phyloP scores from a whole-genome alignment of 2,329 filamentous ascomycete species.

The Arthrobotrys entomopaga region DNA sequence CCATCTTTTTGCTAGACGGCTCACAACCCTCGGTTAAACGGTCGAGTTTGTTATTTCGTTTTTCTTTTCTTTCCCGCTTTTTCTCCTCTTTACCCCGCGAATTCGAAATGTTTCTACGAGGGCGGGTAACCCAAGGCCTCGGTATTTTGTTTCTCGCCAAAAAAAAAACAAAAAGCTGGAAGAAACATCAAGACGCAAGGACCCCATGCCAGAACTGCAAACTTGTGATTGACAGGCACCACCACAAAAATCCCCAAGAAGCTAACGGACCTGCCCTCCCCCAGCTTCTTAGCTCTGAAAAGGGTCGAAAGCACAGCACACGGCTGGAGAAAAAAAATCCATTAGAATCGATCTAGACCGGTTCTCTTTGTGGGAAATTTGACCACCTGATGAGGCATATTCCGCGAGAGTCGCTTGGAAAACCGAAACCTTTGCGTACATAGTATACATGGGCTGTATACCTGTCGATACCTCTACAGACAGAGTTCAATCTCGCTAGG shows the following conservation, averaged over 20 bases:
- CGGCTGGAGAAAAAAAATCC: background rate
- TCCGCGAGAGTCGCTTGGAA: constrained; percentile 36
- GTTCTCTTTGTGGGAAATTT: constrained; percentile 1
- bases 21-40: constrained; percentile 15
- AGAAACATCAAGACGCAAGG: background rate
- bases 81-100: constrained; percentile 44
- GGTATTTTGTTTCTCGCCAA: constrained; percentile 54
- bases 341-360: constrained; percentile 25
- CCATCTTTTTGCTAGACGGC: background rate
- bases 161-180: constrained; percentile 19
- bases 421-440: background rate
- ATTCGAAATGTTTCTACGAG: constrained; percentile 20
- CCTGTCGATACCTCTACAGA: constrained; percentile 9
- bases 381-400: constrained; percentile 47
- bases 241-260: constrained; percentile 4
- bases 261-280: background rate
- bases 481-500: background rate
- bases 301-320: too few relatives aligned
- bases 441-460: background rate
- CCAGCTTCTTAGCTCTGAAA: background rate
- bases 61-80: constrained; percentile 6
- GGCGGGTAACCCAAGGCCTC: constrained; percentile 47
- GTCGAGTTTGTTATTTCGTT: background rate
- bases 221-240: constrained; percentile 44
- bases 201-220: constrained; percentile 1